phyloP scores from a whole-genome alignment of 2,329 filamentous ascomycete genomes.

The Hymenoscyphus scutula region DNA sequence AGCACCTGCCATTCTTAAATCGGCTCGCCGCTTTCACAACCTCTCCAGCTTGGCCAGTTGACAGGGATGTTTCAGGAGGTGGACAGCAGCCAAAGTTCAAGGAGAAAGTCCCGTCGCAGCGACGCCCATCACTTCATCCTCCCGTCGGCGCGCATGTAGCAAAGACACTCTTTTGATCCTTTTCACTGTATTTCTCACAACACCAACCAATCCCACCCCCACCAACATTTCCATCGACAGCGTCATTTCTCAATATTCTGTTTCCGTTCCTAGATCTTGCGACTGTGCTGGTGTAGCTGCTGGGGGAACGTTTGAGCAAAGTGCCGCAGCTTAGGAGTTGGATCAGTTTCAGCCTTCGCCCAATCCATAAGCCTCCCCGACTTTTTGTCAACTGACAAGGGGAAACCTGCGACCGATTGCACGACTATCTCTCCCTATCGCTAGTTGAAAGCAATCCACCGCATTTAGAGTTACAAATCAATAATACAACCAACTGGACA shows the following conservation, averaged over 20 bases:
- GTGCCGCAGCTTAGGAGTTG: conserved; percentile 14
- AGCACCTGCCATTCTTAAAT: background rate
- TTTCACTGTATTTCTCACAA: background rate
- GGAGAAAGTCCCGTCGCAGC: background rate
- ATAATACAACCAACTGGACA: background rate
- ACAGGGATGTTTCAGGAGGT: background rate
- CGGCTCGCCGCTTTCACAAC: background rate
- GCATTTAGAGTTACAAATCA: background rate
- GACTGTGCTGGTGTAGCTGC: conserved; percentile 8
- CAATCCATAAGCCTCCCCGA: no score
- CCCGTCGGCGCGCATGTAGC: background rate
- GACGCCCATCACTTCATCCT: background rate
- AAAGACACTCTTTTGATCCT: conserved; percentile 8
- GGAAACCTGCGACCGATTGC: conserved; percentile 22
- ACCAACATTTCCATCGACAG: background rate
- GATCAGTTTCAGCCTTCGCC: conserved; percentile 26
- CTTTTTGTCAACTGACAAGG: conserved; percentile 15
- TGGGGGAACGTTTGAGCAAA: conserved; percentile 8
- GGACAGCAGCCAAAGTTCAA: background rate
- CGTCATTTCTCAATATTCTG: conserved; percentile 10
- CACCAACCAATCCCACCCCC: background rate
- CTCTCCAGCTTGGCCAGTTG: background rate
- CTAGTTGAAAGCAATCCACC: conserved; percentile 6
- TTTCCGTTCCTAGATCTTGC: conserved; percentile 3
- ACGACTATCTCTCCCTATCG: conserved; percentile 15